Base-by-base conservation (phyloP, 2,329 filamentous ascomycete genomes). In the Colletotrichum incanum region DNA sequence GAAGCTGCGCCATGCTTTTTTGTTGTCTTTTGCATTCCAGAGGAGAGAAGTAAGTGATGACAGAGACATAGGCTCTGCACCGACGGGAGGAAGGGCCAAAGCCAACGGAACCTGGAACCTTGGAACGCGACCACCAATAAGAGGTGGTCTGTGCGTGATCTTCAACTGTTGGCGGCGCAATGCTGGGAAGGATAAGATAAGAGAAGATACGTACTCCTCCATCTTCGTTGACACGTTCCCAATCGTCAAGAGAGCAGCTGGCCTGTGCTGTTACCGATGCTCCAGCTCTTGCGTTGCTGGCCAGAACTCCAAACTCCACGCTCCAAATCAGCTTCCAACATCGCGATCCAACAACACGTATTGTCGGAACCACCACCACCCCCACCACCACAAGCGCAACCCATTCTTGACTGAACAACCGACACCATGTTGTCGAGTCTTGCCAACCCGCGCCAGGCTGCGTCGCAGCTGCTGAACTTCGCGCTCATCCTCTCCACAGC, bases 401-500 rank as follows among this genome's bases (percentile, higher is more conserved):
- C 39, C n/a, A 7, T n/a, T 28, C 23, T n/a, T 55, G 18, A 34
- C 39, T 14, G 34, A 34, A 52, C 20, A 43, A 23, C 65, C 54
- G 39, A 65, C 78, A 84, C 66, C 71, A 95, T 95, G 93, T 79
- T 96, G 75, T 90, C 91, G 55, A 84, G 87, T 75, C 86, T 97
- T 75, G 85, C 87, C 72, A 95, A 94, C 82, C 93, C 94, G 75
- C 93, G 95, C 82, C 94, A 97, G 82, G 88, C 93, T 66, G 91
- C 94, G 77, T 88, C 91, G 60, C 94, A 97, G 86, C 83, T 96
- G 76, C 90, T 98, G 80, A 97, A 97, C 85, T 98, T 98, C 82
- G 94, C 92, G 68, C 90, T 98, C 74, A 94, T 98, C 74, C 90
- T 98, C 62, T 95, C 93, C 12, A 96, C 94, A 1, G 95, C 95